Evolutionary conservation across 768 basidiomycete genomes (phyloP).

Genomic region (Agaricus subrufescens): DNA sequence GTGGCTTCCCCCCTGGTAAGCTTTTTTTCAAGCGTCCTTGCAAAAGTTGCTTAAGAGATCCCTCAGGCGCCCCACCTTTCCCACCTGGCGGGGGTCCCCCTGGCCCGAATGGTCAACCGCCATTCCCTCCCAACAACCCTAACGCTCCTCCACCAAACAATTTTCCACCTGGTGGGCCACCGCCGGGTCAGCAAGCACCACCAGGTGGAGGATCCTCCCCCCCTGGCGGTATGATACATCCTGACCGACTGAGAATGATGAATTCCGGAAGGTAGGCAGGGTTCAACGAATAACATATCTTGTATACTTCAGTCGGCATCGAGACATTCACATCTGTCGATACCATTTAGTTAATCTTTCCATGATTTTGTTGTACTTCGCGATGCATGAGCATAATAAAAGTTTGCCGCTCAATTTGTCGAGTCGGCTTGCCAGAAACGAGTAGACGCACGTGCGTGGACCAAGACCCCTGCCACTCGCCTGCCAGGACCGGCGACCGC

Average conservation of each 20-base stretch:
- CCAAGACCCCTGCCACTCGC: not conserved
- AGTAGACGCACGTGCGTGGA: conserved; percentile 11
- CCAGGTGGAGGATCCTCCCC: conserved; percentile 20
- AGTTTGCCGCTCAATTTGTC: too few species aligned
- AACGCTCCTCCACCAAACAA: conserved; percentile 27
- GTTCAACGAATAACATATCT: not conserved
- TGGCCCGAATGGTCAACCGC: conserved; percentile 38
- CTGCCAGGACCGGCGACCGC: not conserved
- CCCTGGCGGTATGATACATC: conserved; percentile 63
- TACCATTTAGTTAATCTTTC: not conserved
- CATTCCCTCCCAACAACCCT: conserved; percentile 36
- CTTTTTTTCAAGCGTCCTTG: conserved; percentile 28
- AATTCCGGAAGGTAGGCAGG: conserved; percentile 22
- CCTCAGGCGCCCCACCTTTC: conserved; percentile 43
- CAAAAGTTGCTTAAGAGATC: conserved; percentile 11
- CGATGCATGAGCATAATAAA: too few species aligned
- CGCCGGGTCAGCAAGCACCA: conserved; percentile 25
- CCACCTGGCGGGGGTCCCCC: conserved; percentile 44
- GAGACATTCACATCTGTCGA: not conserved
- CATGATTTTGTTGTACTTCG: not conserved
- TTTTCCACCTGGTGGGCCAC: conserved; percentile 27
- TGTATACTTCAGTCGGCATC: not conserved
- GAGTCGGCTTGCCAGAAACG: too few species aligned
- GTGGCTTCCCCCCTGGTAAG: conserved; percentile 39
- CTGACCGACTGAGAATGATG: conserved; percentile 83